phyloP scores from a whole-genome alignment of 768 basidiomycete species.

The Panellus pusillus region DNA sequence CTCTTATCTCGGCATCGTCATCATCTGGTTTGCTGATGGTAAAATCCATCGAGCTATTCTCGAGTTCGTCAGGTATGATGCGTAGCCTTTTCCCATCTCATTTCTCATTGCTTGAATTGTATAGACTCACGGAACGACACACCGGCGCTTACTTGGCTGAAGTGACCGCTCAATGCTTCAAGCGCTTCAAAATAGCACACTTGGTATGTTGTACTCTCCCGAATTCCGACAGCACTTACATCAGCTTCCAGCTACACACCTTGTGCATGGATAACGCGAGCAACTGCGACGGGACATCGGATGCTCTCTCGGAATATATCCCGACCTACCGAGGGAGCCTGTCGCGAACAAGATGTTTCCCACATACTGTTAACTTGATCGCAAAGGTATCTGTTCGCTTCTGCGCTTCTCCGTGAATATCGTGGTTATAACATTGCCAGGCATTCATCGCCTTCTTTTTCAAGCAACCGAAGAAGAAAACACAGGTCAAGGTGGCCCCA shows the following conservation, averaged over 20 bases:
- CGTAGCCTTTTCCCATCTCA: background rate
- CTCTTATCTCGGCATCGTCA: constrained; percentile 32
- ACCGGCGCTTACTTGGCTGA: constrained; percentile 30
- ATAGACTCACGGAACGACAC: constrained; percentile 29
- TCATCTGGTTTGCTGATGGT: constrained; percentile 30
- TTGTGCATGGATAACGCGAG: constrained; percentile 34
- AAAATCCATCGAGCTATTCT: constrained; percentile 29
- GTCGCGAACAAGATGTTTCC: constrained; percentile 26
- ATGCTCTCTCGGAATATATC: constrained; percentile 18
- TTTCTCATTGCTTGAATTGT: background rate
- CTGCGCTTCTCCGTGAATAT: background rate
- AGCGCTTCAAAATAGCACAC: constrained; percentile 28
- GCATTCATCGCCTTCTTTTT: constrained; percentile 30
- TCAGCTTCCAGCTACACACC: constrained; percentile 25
- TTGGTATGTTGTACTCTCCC: constrained; percentile 20
- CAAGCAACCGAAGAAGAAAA: constrained; percentile 24
- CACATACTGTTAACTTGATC: constrained; percentile 34
- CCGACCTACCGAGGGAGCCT: constrained; percentile 25
- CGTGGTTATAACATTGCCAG: constrained; percentile 12
- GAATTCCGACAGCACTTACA: background rate
- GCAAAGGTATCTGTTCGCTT: constrained; percentile 28
- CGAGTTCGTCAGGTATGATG: constrained; percentile 35
- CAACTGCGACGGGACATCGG: constrained; percentile 31
- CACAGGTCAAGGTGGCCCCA: background rate
- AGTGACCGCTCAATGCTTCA: constrained; percentile 26